phyloP scores from a whole-genome alignment of 345 rosid species.

The Geranium rotundifolium region DNA sequence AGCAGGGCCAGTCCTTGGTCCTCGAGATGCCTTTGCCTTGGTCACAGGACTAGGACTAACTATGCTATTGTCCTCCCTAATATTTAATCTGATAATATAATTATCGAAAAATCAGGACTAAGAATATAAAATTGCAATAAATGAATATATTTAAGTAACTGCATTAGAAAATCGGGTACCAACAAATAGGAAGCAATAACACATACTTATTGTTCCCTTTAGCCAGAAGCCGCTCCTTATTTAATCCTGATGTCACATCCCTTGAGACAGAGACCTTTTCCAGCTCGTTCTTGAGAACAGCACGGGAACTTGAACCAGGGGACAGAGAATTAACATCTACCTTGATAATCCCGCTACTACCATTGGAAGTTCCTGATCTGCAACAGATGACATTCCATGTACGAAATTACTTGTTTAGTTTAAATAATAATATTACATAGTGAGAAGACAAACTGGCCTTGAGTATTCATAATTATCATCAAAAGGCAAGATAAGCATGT shows the following conservation, averaged over 20 bases:
- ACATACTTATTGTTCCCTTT: conserved; percentile 41
- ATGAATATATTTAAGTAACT: neutral
- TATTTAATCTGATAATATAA: conserved; percentile 26
- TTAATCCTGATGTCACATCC: conserved; percentile 24
- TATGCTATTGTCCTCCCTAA: conserved; percentile 24
- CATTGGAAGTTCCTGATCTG: conserved; percentile 34
- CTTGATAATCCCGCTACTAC: conserved; percentile 22
- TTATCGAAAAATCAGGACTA: conserved; percentile 1
- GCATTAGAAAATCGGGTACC: no score
- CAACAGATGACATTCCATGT: no score
- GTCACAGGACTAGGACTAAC: conserved; percentile 20
- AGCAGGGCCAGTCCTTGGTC: conserved; percentile 32
- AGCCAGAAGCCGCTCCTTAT: conserved; percentile 28
- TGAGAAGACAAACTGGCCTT: no score
- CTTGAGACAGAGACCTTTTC: conserved; percentile 34
- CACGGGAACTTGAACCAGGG: conserved; percentile 20
- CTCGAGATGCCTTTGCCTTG: conserved; percentile 44
- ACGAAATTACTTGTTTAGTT: no score
- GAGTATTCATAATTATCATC: no score
- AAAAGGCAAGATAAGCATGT: no score
- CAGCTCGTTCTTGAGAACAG: conserved; percentile 23
- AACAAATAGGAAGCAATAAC: no score
- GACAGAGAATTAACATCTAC: conserved; percentile 20
- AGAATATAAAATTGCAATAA: neutral
- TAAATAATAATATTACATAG: no score